Evolutionary conservation across 495 filamentous ascomycete genomes (phyloP).

Genomic region (Penicillium fimorum): DNA sequence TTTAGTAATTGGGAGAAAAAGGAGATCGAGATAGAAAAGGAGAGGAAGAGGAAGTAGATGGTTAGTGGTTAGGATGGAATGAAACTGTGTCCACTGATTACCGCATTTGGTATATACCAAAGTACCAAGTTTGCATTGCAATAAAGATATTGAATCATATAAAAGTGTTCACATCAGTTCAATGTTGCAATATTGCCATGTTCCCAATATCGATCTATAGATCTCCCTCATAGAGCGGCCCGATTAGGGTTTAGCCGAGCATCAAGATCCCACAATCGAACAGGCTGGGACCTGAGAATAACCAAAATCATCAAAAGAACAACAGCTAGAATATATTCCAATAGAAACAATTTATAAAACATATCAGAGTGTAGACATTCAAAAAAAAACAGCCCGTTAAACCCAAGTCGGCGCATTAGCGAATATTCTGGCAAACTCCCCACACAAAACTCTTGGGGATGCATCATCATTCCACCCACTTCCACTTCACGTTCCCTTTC

Average conservation of each 20-base stretch:
- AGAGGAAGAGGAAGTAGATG: background rate
- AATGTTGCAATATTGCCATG: background rate
- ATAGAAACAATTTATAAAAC: background rate
- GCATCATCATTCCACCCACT: conserved; percentile 22
- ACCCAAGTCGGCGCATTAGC: conserved; percentile 31
- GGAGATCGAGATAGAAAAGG: background rate
- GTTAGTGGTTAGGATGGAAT: background rate
- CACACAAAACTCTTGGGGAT: conserved; percentile 25
- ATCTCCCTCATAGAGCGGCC: background rate
- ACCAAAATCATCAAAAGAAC: conserved; percentile 3
- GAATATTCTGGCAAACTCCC: conserved; percentile 25
- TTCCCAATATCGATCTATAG: background rate
- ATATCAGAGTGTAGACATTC: background rate
- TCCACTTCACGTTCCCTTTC: conserved; percentile 16
- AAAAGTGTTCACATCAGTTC: background rate
- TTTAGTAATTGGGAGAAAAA: conserved; percentile 33
- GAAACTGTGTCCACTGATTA: background rate
- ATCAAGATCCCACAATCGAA: conserved; percentile 29
- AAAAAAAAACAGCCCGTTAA: conserved; percentile 17
- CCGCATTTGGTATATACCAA: background rate
- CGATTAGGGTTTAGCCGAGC: conserved; percentile 50
- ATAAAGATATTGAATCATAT: background rate
- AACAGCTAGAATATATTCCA: background rate
- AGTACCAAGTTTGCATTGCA: too few relatives aligned
- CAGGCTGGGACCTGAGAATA: background rate